Conservation (phyloP, 140 eudicot genomes). For the Flaveria floridana region DNA sequence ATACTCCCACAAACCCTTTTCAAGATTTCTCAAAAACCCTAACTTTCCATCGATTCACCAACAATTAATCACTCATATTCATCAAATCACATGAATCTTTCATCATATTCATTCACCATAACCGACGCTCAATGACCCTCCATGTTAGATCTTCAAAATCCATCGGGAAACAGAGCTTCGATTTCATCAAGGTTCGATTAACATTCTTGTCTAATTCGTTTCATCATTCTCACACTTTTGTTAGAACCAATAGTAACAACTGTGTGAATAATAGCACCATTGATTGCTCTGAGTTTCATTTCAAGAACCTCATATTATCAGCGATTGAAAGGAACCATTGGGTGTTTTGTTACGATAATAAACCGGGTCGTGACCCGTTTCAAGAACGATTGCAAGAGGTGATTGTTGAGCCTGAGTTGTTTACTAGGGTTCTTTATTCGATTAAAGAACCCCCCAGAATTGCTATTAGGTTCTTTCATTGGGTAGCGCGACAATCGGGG, state of each 20-base stretch:
- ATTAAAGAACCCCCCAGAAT: slow-evolving; percentile 41
- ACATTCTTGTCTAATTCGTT: slow-evolving; percentile 30
- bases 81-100: slow-evolving; percentile 27
- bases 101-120: slow-evolving; percentile 25
- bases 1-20: slow-evolving; percentile 3
- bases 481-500: slow-evolving; percentile 54
- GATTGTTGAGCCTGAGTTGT: slow-evolving; percentile 47
- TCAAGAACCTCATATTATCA: slow-evolving; percentile 41
- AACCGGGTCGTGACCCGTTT: slow-evolving; percentile 28
- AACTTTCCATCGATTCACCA: background rate
- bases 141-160: slow-evolving; percentile 52
- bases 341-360: slow-evolving; percentile 36
- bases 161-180: slow-evolving; percentile 29
- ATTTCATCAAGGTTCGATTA: slow-evolving; percentile 46
- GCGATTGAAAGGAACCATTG: slow-evolving; percentile 38
- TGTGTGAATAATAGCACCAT: slow-evolving; percentile 7
- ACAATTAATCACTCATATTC: background rate
- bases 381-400: slow-evolving; percentile 27
- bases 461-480: slow-evolving; percentile 53
- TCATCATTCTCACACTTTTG: slow-evolving; percentile 29
- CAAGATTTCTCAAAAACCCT: slow-evolving; percentile 28
- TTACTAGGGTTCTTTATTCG: slow-evolving; percentile 47
- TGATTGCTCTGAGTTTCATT: slow-evolving; percentile 33
- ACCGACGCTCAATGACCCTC: slow-evolving; percentile 48
- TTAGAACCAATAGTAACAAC: background rate